These are phyloP conservation scores for Massariosphaeria phaeospora DNA, from an alignment of 495 filamentous ascomycete species.

Conservation along the genomic window DNA sequence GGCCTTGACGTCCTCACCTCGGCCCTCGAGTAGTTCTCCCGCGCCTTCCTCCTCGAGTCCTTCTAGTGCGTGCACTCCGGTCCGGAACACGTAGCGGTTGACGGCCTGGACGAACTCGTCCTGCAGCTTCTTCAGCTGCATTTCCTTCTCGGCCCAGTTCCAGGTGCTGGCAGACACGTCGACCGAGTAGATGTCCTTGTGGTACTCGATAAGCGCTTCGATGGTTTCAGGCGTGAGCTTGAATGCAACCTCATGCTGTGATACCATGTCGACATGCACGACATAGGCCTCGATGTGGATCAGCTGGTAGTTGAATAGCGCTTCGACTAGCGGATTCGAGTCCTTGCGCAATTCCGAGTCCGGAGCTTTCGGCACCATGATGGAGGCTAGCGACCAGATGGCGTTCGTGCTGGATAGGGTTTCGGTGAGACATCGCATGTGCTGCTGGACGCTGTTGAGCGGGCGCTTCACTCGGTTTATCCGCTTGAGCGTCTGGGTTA, in stretches of 20 bases:
- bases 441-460: slow-evolving; percentile 94
- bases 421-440: slow-evolving; percentile 94
- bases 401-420: slow-evolving; percentile 85
- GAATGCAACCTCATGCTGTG: slow-evolving; percentile 95
- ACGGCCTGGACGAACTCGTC: slow-evolving; percentile 95
- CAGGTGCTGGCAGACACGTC: slow-evolving; percentile 85
- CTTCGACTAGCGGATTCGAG: slow-evolving; percentile 81
- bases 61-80: slow-evolving; percentile 83
- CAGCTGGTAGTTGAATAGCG: slow-evolving; percentile 89
- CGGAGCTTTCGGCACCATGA: slow-evolving; percentile 90
- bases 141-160: slow-evolving; percentile 96
- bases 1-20: slow-evolving; percentile 89
- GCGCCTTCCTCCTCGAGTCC: slow-evolving; percentile 95
- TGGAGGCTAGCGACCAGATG: slow-evolving; percentile 91
- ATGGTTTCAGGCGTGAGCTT: slow-evolving; percentile 98
- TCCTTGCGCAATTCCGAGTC: slow-evolving; percentile 83
- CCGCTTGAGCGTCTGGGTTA: slow-evolving; percentile 93
- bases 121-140: slow-evolving; percentile 93
- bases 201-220: slow-evolving; percentile 89
- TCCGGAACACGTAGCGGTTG: slow-evolving; percentile 96
- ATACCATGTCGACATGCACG: slow-evolving; percentile 98
- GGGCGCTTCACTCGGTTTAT: slow-evolving; percentile 97
- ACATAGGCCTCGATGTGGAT: slow-evolving; percentile 96
- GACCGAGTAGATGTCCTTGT: slow-evolving; percentile 93
- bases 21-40: slow-evolving; percentile 85